Evolutionary conservation across 2,329 filamentous ascomycete genomes (phyloP), one percentile per base, ranked within the genome.

Genomic region (Colletotrichum sp.): DNA sequence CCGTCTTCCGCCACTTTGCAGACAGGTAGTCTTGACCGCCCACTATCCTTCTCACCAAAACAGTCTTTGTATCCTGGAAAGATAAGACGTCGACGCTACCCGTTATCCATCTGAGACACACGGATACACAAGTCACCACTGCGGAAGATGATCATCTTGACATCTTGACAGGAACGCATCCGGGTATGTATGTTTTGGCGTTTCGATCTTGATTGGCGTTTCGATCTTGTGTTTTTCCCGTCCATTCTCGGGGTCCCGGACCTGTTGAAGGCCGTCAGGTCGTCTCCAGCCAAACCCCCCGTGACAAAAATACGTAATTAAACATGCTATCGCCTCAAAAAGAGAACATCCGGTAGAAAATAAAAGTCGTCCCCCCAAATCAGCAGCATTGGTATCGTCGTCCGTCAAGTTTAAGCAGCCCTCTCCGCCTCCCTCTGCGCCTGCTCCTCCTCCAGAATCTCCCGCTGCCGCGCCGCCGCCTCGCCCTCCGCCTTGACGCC

Each of bases 401-500:
- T 13, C n/a, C n/a, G 32, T 68, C 38, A 67, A 71, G 24, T 57
- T 24, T 21, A 52, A 26, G 74, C 75, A 21, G 77, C 76, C 77
- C 84, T 80, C 74, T 83, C 83, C 52, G 84, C 87, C 79, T 91
- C 89, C 80, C 86, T 88, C 58, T 80, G 79, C 48, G 86, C 84
- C 83, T 92, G 90, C 81, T 91, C 88, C 80, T 90, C 90, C 81
- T 93, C 92, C 69, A 93, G 81, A 28, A 88, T 82, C 85, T 95
- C 93, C 75, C 92, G 87, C 79, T 90, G 85, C 75, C 90, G 88
- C 57, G 92, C 90, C 15, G 92, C 90, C 38, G 90, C 92, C 84
- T 99, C 97, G 0, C 92, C 91, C 64, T 93, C 90, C 1, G 93
- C 93, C 87, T 99, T 99, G 79, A 95, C 91, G 13, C 96, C 94